phyloP scores from a whole-genome alignment of 1,284 basidiomycete species.

The Tranzscheliella williamsii region DNA sequence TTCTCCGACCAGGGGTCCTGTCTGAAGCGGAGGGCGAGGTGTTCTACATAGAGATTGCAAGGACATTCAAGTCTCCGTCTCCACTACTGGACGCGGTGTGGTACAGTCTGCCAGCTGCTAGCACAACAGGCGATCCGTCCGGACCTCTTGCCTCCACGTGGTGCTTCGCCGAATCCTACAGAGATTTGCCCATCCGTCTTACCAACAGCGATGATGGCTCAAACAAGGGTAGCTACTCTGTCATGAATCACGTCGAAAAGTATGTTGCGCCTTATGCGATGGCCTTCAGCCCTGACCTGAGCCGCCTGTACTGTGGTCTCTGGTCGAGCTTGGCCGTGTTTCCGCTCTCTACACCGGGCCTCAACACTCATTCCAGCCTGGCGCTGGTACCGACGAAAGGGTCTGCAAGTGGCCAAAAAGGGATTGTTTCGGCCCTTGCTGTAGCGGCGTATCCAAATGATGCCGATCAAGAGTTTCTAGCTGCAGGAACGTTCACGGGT shows the following conservation, averaged over 20 bases:
- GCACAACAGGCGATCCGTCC: not conserved
- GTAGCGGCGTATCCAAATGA: slow-evolving; percentile 7
- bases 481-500: slow-evolving; percentile 42
- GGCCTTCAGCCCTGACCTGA: slow-evolving; percentile 42
- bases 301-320: slow-evolving; percentile 42
- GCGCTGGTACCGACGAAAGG: slow-evolving; percentile 12
- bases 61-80: slow-evolving; percentile 11
- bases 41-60: not conserved
- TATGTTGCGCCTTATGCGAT: slow-evolving; percentile 44
- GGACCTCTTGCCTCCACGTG: slow-evolving; percentile 8
- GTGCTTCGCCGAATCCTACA: slow-evolving; percentile 44
- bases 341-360: slow-evolving; percentile 37
- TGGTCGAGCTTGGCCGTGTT: slow-evolving; percentile 22
- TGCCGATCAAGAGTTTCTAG: slow-evolving; percentile 35
- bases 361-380: slow-evolving; percentile 33
- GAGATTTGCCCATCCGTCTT: slow-evolving; percentile 39
- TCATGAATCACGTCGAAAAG: slow-evolving; percentile 51
- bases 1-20: slow-evolving; percentile 5
- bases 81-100: slow-evolving; percentile 44
- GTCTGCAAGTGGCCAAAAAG: slow-evolving; percentile 24
- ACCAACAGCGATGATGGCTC: slow-evolving; percentile 25
- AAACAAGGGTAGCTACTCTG: slow-evolving; percentile 37
- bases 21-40: not conserved
- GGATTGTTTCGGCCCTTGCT: slow-evolving; percentile 38
- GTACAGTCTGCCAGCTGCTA: slow-evolving; percentile 34